Base-by-base conservation (phyloP, 108 stramenopile species). In the Fragilaria crotonensis region DNA sequence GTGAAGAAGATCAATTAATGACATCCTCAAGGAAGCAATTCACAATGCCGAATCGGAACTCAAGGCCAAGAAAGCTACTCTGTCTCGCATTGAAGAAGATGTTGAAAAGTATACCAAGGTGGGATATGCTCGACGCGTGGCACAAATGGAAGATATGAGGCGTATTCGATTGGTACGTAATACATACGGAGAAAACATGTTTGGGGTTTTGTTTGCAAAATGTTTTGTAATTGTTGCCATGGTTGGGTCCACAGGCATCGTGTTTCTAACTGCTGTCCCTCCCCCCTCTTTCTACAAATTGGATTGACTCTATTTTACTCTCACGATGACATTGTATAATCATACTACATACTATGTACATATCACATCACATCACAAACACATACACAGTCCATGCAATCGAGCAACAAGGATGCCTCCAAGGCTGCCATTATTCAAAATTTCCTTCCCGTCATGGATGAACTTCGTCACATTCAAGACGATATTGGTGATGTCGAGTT, bases 111-210 rank as follows among this genome's bases (percentile, higher is more conserved):
- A 81, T 59, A 75, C 81, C 49, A 67, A 78, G 45, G 67, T 62
- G 45, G 89, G 89, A 61, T 90, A 87, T 59, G 89, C 85, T 0
- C 76, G 89, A 31, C 78, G 81, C 50, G 85, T 90, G 11, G 89
- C 89, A 3, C 72, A 79, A 45, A 78, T 90, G 70, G 89, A 90
- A 70, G 78, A 82, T 58, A 84, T 81, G 64, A 68, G 80, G 57
- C 68, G 82, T 0, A 72, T 70, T 33, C 73, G 82, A 52, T 81
- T 76, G 20, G 83, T 80, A 60, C 72, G 77, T 67, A 23, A 7
- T 20, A n/a, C n/a, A n/a, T n/a, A n/a, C n/a, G n/a, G n/a, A n/a
- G n/a, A n/a, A n/a, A n/a, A n/a, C n/a, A n/a, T n/a, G n/a, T n/a
- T n/a, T n/a, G n/a, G n/a, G n/a, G n/a, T n/a, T n/a, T n/a, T n/a